Base-by-base conservation (phyloP, 1,139 yeast species). In the Candida sanyaensis region DNA sequence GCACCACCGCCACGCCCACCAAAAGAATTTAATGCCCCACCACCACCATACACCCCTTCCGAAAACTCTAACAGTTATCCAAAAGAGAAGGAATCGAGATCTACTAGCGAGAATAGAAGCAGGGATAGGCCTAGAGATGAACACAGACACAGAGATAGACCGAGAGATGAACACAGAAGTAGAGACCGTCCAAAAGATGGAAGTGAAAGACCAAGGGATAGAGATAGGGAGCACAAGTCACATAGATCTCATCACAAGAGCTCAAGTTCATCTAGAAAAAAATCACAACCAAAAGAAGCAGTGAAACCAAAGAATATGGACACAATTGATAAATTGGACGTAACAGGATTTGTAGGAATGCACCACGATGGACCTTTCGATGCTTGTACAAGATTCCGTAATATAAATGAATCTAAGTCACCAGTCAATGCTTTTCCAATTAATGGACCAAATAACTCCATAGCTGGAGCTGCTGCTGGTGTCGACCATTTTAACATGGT, bases 311-410 rank as follows among this genome's bases (percentile, higher is more conserved):
- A 84, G 57, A 82, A 83, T 55, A 81, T 93, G 55, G 99, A 93
- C 63, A 89, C 96, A 5, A 93, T 93, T 59, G 99, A 93, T 70
- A 88, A 88, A 67, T 76, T 93, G 57, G 99, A 93, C 65, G 98
- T 92, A 34, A 91, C 98, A 6, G 98, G 96, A 0, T 78, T 93
- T 55, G 92, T 88, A 64, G 97, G 97, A n/a, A 93, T 93, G 77
- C 99, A 93, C 67, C 99, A 93, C 66, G 99, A 93, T 68, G 99
- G 99, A 11, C 99, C 99, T 13, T 93, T 93, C 66, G 99, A 93
- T 66, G 99, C 99, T 2, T 92, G 98, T 68, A 88, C 96, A 5
- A 98, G 99, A 6, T 96, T 89, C 66, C 84, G 98, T 65, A 93
- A 93, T 70, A 88, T 88, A 69, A 81, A 87, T 63, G 73, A 72